Evolutionary conservation across 768 basidiomycete species (phyloP).

Genomic region (Suillus sp.): DNA sequence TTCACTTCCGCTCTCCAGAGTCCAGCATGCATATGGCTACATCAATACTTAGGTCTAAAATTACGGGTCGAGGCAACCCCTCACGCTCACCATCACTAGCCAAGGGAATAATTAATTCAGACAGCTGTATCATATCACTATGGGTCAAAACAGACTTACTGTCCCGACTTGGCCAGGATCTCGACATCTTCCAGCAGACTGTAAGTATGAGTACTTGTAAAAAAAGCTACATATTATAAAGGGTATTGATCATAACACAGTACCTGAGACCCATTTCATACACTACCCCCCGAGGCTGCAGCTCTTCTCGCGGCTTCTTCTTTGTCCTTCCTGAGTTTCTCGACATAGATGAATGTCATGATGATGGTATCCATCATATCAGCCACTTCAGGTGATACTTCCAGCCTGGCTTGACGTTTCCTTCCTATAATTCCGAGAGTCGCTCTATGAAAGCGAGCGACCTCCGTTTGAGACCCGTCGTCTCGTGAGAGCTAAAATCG

Average conservation of each 20-base stretch:
- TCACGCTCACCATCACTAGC: background rate
- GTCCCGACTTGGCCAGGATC: background rate
- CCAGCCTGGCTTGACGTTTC: constrained; percentile 13
- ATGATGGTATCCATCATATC: constrained; percentile 17
- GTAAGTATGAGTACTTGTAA: background rate
- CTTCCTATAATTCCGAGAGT: constrained; percentile 13
- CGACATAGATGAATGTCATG: constrained; percentile 20
- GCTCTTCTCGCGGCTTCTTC: background rate
- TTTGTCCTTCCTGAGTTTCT: constrained; percentile 16
- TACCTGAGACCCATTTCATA: background rate
- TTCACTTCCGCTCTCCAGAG: background rate
- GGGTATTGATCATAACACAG: background rate
- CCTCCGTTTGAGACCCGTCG: constrained; percentile 16
- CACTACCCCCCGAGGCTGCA: background rate
- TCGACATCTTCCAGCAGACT: background rate
- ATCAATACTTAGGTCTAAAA: background rate
- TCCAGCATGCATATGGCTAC: background rate
- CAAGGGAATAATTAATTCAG: background rate
- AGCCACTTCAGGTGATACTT: constrained; percentile 15
- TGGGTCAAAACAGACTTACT: background rate
- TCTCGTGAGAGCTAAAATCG: constrained; percentile 17
- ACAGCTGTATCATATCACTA: background rate
- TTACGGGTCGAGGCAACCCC: background rate
- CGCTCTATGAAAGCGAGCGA: constrained; percentile 25
- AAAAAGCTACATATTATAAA: background rate